These are phyloP conservation scores for Fraxinus pennsylvanica DNA, from an alignment of 257 asterid genomes.

Conservation along the genomic window DNA sequence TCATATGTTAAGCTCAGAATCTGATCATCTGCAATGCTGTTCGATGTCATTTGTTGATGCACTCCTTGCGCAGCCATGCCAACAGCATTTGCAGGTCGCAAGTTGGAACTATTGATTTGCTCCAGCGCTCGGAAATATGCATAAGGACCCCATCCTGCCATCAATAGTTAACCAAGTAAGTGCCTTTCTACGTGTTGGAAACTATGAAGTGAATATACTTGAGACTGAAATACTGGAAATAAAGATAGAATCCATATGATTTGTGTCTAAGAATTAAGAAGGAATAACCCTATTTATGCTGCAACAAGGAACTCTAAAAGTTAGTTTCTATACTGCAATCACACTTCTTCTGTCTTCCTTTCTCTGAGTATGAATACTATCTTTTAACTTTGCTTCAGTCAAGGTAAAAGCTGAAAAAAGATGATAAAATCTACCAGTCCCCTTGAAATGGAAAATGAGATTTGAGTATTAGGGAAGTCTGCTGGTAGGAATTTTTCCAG, in stretches of 20 bases:
- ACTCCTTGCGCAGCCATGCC: conserved; percentile 25
- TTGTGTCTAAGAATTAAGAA: not conserved
- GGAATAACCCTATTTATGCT: not conserved
- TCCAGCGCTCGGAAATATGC: conserved; percentile 73
- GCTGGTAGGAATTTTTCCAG: no score
- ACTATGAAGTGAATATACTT: no score
- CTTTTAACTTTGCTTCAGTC: not conserved
- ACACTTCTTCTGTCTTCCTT: not conserved
- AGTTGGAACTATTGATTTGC: conserved; percentile 43
- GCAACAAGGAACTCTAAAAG: not conserved
- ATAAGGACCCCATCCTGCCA: conserved; percentile 72
- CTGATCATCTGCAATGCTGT: conserved; percentile 5
- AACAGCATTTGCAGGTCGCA: conserved; percentile 28
- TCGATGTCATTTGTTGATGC: conserved; percentile 25
- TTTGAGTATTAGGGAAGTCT: no score
- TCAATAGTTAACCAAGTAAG: conserved; percentile 9
- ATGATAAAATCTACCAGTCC: no score
- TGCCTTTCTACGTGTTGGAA: no score
- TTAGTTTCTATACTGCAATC: not conserved
- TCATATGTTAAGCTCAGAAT: conserved; percentile 34
- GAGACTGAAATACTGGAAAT: no score
- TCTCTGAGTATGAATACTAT: not conserved
- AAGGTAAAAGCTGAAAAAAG: not conserved
- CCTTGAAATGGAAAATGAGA: no score
- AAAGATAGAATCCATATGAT: not conserved